These are phyloP conservation scores for Salix viminalis DNA, from an alignment of 345 rosid species.

Conservation along the genomic window DNA sequence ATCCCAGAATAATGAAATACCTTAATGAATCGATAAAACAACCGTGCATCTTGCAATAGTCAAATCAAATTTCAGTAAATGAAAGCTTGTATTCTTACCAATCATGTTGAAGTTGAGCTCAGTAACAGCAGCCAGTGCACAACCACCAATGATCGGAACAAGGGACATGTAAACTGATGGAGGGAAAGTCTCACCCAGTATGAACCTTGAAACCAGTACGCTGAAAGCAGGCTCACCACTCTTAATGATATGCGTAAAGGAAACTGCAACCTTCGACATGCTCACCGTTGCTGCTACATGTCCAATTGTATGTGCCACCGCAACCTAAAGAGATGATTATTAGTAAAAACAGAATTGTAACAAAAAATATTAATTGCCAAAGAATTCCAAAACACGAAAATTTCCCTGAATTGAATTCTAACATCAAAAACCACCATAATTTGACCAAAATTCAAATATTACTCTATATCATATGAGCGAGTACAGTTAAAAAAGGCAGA, in stretches of 20 bases:
- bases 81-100: constrained; percentile 21
- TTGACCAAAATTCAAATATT: background rate
- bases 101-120: constrained; percentile 98
- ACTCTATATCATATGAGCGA: background rate
- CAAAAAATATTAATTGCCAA: background rate
- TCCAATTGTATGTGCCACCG: constrained; percentile 93
- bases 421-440: background rate
- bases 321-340: constrained; percentile 52
- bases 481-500: background rate
- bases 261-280: constrained; percentile 97
- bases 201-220: constrained; percentile 70
- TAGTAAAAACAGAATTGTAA: constrained; percentile 7
- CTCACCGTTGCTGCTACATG: constrained; percentile 99
- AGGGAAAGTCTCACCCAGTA: constrained; percentile 84
- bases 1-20: background rate
- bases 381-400: background rate
- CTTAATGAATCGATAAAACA: background rate
- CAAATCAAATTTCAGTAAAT: constrained; percentile 2
- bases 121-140: constrained; percentile 93
- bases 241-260: constrained; percentile 94
- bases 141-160: constrained; percentile 97
- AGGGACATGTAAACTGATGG: constrained; percentile 77
- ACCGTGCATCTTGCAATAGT: background rate
- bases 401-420: background rate
- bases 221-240: constrained; percentile 96